These are phyloP conservation scores for Clarireedia monteithiana DNA, from an alignment of 2,329 filamentous ascomycete species.

Conservation along the genomic window DNA sequence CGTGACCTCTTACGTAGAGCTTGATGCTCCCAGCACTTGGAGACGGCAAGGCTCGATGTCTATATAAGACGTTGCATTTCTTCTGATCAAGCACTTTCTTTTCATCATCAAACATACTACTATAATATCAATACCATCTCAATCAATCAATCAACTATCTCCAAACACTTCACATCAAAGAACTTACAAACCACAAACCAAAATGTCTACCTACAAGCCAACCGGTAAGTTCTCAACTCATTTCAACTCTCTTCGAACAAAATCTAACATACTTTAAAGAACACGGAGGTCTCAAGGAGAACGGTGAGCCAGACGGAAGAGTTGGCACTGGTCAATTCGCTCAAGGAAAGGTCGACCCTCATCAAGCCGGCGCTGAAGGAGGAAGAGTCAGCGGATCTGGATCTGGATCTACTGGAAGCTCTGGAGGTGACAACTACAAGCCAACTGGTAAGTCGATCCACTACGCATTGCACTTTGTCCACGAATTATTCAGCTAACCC, in stretches of 20 bases:
- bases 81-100: not conserved
- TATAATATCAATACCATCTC: not conserved
- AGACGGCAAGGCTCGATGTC: not conserved
- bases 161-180: not conserved
- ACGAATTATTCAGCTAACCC: not conserved
- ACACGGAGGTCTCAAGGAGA: conserved; percentile 35
- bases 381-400: not conserved
- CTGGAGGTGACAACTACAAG: not conserved
- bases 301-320: conserved; percentile 35
- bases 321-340: conserved; percentile 30
- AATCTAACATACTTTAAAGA: conserved; percentile 19
- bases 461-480: not conserved
- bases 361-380: not conserved
- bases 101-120: not conserved
- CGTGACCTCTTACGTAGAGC: not conserved
- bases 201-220: conserved; percentile 16
- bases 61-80: not conserved
- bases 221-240: conserved; percentile 7
- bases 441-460: not conserved
- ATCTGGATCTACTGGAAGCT: not conserved
- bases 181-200: not conserved
- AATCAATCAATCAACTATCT: not conserved
- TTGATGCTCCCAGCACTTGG: not conserved
- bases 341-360: not conserved
- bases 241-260: no score